phyloP scores from a whole-genome alignment of 768 basidiomycete species.

The Suillus variegatus region DNA sequence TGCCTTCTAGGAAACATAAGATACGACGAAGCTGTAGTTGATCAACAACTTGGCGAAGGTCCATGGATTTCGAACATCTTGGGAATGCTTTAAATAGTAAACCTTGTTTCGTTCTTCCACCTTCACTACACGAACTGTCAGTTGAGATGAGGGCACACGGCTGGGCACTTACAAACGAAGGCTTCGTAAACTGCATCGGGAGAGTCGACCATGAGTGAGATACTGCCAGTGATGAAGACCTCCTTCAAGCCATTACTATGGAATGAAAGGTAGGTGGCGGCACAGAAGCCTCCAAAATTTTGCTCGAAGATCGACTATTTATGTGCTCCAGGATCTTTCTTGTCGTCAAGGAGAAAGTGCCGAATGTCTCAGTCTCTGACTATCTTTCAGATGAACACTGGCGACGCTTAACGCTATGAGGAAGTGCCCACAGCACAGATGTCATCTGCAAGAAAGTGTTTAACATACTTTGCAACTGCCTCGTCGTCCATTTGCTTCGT shows the following conservation, averaged over 20 bases:
- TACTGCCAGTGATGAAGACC: constrained; percentile 49
- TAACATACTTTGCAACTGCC: too few relatives aligned
- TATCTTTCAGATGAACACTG: constrained; percentile 10
- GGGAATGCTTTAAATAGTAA: constrained; percentile 52
- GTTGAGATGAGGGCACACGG: not conserved
- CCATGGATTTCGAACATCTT: constrained; percentile 33
- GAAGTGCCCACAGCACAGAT: too few relatives aligned
- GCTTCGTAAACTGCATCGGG: constrained; percentile 46
- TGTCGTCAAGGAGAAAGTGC: too few relatives aligned
- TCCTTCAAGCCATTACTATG: constrained; percentile 45
- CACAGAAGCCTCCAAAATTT: constrained; percentile 54
- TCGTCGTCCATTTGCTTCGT: too few relatives aligned
- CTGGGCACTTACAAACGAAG: constrained; percentile 37
- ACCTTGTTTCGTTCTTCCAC: constrained; percentile 44
- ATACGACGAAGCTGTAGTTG: constrained; percentile 42
- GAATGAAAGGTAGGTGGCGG: constrained; percentile 48
- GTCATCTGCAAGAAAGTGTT: too few relatives aligned
- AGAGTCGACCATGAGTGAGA: constrained; percentile 43
- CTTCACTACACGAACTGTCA: constrained; percentile 27
- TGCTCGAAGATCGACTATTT: constrained; percentile 45
- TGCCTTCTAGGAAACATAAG: constrained; percentile 41
- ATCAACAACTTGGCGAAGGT: not conserved
- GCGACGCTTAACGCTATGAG: not conserved
- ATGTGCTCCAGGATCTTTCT: constrained; percentile 39
- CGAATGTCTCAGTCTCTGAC: constrained; percentile 52